Percentiles rank a stretch among this genome's conserved stretches.
phyloP scores from a whole-genome alignment of 495 filamentous ascomycete genomes.

The Talaromyces proteolyticus region DNA sequence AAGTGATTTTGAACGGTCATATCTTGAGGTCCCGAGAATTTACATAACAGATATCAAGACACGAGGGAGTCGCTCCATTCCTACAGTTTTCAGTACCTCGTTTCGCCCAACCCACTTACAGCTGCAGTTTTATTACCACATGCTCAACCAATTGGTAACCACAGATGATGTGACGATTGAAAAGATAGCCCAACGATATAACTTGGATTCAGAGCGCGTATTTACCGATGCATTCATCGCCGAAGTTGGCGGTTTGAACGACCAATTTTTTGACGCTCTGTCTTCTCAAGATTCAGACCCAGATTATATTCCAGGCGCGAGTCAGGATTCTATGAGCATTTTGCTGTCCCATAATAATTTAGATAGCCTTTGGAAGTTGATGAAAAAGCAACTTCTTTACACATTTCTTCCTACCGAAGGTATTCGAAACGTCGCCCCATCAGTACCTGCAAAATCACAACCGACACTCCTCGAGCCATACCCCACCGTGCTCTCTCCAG shows the following conservation, averaged over 20 bases:
- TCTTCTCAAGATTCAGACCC: conserved; percentile 26
- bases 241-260: conserved; percentile 66
- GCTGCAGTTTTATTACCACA: conserved; percentile 85
- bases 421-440: conserved; percentile 20
- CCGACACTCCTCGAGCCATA: conserved; percentile 53
- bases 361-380: conserved; percentile 54
- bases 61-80: conserved; percentile 53
- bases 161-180: conserved; percentile 62
- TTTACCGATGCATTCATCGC: conserved; percentile 80
- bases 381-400: conserved; percentile 57
- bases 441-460: conserved; percentile 46
- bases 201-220: conserved; percentile 50
- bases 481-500: conserved; percentile 35
- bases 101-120: conserved; percentile 77
- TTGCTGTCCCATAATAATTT: conserved; percentile 57
- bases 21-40: conserved; percentile 34
- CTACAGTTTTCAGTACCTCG: conserved; percentile 54
- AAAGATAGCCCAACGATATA: conserved; percentile 62
- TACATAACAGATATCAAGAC: conserved; percentile 93
- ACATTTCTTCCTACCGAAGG: conserved; percentile 53
- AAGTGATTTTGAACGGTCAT: conserved; percentile 14
- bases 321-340: conserved; percentile 45
- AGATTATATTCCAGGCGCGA: conserved; percentile 23
- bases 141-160: conserved; percentile 68
- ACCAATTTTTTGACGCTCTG: conserved; percentile 42